Base-by-base conservation (phyloP, 2,329 filamentous ascomycete species). In the Xylaria sp. region DNA sequence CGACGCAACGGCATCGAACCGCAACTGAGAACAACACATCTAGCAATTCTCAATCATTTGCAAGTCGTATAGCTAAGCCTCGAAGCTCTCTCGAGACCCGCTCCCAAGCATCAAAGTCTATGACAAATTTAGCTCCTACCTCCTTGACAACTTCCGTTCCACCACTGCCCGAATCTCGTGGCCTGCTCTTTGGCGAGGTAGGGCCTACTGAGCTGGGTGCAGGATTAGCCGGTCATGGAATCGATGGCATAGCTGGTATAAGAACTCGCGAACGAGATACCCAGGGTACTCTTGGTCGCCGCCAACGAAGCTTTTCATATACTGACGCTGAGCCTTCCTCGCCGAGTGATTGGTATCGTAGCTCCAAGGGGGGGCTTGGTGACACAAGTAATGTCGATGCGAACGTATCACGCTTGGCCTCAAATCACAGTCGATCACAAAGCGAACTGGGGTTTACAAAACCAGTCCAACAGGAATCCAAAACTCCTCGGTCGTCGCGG, bases 131-230 rank as follows among this genome's bases (percentile, higher is more conserved):
- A 36, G 78, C 81, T 32, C 80, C 80, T 30, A 72, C 70, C 53
- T 63, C 67, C 25, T 74, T 80, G 56, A 73, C 76, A 30, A 70
- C 67, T 67, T 67, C 74, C 8, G 50, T 72, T 30, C 71, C 76
- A n/a, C 71, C 74, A 10, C 58, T 72, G 75, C 81, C 76, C 72
- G 76, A 78, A 69, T 73, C 73, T 60, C 72, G 84, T 62, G 85
- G 85, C 69, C 86, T 92, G 41, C 81, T 94, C 23, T 95, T 95
- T 80, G 92, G 92, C 43, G 93, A 94, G 78, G 86, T 94, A 72
- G 81, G 89, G 32, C 85, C 88, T n/a, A 83, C 88, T 43, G 84
- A 88, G 72, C 83, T 83, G 73, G 83, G 87, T 72, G 76, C 83
- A 30, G 79, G 83, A 23, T 81, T 85, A 57, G 81, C 83, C 60